phyloP scores from a whole-genome alignment of 768 basidiomycete species.

The Mycena crocata region DNA sequence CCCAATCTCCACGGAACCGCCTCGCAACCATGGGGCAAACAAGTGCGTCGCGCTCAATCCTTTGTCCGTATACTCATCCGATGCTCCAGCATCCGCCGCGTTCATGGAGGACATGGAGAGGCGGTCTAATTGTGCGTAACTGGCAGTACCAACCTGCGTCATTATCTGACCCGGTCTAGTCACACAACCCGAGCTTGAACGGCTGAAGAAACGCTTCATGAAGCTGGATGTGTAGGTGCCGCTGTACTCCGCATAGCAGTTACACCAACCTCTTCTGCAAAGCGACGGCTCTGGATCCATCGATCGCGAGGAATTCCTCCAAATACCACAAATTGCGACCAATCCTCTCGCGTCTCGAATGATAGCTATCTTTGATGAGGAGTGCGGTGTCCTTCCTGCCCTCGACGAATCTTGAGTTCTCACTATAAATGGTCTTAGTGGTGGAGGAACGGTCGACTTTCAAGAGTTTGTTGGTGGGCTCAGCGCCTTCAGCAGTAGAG shows the following conservation, averaged over 20 bases:
- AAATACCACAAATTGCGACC: conserved; percentile 98
- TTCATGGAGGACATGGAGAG: conserved; percentile 99
- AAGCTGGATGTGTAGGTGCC: conserved; percentile 89
- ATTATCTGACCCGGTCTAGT: conserved; percentile 61
- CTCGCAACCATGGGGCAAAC: conserved; percentile 80
- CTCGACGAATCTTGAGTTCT: conserved; percentile 2
- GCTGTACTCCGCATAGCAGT: neutral
- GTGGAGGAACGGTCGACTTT: conserved; percentile 98
- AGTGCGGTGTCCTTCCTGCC: conserved; percentile 67
- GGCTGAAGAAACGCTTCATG: conserved; percentile 99
- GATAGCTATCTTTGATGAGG: conserved; percentile 99
- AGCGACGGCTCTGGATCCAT: conserved; percentile 98
- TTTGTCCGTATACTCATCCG: conserved; percentile 3
- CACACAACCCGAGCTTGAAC: conserved; percentile 92
- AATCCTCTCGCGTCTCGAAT: conserved; percentile 96
- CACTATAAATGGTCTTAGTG: conserved; percentile 59
- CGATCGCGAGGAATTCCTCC: conserved; percentile 97
- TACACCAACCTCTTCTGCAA: conserved; percentile 1
- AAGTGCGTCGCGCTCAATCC: conserved; percentile 62
- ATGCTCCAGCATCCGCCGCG: conserved; percentile 73
- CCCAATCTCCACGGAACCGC: neutral
- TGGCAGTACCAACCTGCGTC: neutral
- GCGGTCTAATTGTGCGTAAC: conserved; percentile 94
- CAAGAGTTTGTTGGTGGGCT: conserved; percentile 98
- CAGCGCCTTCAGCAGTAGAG: conserved; percentile 97